These are phyloP conservation scores for Arthrobotrys musiformis DNA, from an alignment of 2,329 filamentous ascomycete genomes.

Conservation along the genomic window DNA sequence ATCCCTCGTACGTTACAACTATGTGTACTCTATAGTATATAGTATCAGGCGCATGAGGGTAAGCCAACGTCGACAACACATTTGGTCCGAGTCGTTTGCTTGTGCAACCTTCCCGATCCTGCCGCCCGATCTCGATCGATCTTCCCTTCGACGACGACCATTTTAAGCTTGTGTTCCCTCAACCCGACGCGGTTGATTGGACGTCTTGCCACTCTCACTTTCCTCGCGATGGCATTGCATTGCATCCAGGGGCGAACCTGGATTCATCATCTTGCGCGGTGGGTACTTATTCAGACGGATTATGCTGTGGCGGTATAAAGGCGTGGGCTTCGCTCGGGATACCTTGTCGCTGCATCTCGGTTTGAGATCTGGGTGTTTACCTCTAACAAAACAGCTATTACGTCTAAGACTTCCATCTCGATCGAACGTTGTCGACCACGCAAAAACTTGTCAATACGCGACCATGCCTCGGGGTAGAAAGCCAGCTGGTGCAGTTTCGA, in stretches of 20 bases:
- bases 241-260: background rate
- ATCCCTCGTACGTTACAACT: no score
- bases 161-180: constrained; percentile 9
- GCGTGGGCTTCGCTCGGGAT: background rate
- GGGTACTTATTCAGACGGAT: background rate
- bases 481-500: background rate
- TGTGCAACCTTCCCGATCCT: constrained; percentile 46
- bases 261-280: background rate
- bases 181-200: no score
- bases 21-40: no score
- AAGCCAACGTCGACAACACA: background rate
- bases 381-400: background rate
- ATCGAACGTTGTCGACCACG: background rate
- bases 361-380: background rate
- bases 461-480: constrained; percentile 28
- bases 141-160: constrained; percentile 14
- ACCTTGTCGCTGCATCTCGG: background rate
- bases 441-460: background rate
- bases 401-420: background rate
- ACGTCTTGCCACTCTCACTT: background rate
- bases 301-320: constrained; percentile 3
- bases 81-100: background rate
- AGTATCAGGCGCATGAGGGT: no score
- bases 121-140: constrained; percentile 30
- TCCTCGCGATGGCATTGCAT: background rate